Evolutionary conservation across 768 basidiomycete genomes (phyloP), one percentile per base, ranked within the genome.

Genomic region (Boletus eberwhitei): DNA sequence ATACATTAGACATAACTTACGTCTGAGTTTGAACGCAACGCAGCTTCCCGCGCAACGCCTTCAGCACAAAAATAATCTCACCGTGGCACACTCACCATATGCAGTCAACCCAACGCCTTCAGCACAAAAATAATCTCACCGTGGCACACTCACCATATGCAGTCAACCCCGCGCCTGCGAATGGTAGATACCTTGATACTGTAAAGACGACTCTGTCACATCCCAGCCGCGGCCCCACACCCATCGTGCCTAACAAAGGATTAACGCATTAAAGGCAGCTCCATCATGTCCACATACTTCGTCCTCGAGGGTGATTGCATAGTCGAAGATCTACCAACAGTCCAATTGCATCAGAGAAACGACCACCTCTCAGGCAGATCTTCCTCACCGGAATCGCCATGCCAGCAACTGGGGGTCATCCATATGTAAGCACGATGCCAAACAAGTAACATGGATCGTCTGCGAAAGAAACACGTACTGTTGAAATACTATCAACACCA

Each of bases 131-230:
- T 6, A 7, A 19, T 8, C 14, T 19, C 7, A 9, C 22, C 17
- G n/a, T 6, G 11, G 4, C 13, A 32, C n/a, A 14, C 56, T 47
- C 36, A 64, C 64, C 38, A 42, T 61, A 58, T 36, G 36, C 48
- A 26, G 56, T 54, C 38, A 67, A 32, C 8, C 16, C 56, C 32
- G 17, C 11, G 6, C 59, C 59, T 14, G 36, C 37, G 19, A 61
- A 64, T 8, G 64, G 62, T 7, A 64, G 31, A 46, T 67, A 65
- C 24, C 62, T 64, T 5, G 64, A 66, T 17, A 48, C 19, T 16
- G 37, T 54, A 22, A 67, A 65, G 31, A 64, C 12, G 35, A 52
- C 14, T 21, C 61, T 2, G 59, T 61, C 13, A 4, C 21, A 32
- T 55, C 53, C 65, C 64, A 65, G 29, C 19, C 35, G 29, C 62